These are phyloP conservation scores for Rhododendron williamsianum DNA, from an alignment of 148 eudicot species.

Conservation along the genomic window DNA sequence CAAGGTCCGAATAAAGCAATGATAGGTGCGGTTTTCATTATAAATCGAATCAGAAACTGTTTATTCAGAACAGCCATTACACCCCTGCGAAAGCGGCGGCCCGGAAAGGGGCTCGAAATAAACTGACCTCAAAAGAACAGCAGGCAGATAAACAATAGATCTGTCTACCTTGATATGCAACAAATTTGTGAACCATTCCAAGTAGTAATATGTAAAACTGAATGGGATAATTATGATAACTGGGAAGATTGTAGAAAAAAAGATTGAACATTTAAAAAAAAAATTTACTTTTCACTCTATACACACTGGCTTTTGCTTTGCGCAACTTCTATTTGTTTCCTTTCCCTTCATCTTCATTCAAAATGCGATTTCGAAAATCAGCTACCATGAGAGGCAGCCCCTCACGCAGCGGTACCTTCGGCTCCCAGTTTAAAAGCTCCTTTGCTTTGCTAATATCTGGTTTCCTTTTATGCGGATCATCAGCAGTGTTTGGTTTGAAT, in stretches of 20 bases:
- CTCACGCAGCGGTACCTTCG: slow-evolving; percentile 60
- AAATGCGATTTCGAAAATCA: slow-evolving; percentile 72
- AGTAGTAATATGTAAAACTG: not conserved
- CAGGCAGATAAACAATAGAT: not conserved
- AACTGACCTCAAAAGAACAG: slow-evolving; percentile 7
- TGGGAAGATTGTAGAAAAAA: slow-evolving; percentile 4
- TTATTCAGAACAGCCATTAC: not conserved
- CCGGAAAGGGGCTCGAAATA: not conserved
- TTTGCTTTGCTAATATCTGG: slow-evolving; percentile 88
- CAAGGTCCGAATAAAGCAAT: not conserved
- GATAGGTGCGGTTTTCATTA: not conserved
- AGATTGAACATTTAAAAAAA: slow-evolving; percentile 10
- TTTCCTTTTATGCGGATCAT: slow-evolving; percentile 88
- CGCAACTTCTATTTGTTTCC: slow-evolving; percentile 25
- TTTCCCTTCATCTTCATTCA: slow-evolving; percentile 78
- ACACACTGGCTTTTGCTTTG: slow-evolving; percentile 6
- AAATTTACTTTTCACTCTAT: slow-evolving; percentile 14
- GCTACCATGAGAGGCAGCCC: slow-evolving; percentile 78
- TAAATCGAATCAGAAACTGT: not conserved
- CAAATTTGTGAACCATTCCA: not conserved
- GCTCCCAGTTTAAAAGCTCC: slow-evolving; percentile 83
- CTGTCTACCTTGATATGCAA: not conserved
- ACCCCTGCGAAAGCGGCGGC: not conserved
- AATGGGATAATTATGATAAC: not conserved
- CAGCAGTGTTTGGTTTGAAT: slow-evolving; percentile 65